Percentiles rank a stretch among this genome's conserved stretches.
These are phyloP conservation scores for Phytophthora tubulina DNA, from an alignment of 352 stramenopile genomes.

Conservation along the genomic window DNA sequence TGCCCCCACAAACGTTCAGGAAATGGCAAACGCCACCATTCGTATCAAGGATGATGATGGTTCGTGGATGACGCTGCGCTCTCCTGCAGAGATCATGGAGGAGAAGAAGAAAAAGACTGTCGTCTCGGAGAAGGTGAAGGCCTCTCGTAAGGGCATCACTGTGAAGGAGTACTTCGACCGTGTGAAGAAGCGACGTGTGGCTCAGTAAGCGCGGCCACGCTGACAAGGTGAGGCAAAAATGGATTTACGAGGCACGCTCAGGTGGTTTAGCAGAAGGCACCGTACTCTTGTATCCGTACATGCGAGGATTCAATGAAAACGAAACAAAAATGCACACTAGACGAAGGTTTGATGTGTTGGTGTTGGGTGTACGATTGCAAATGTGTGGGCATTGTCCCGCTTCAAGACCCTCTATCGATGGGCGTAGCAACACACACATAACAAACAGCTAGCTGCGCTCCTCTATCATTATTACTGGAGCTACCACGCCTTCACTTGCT, in stretches of 20 bases:
- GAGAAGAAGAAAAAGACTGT: slow-evolving; percentile 74
- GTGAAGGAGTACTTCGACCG: slow-evolving; percentile 91
- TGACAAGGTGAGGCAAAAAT: slow-evolving; percentile 1
- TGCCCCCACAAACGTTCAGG: slow-evolving; percentile 65
- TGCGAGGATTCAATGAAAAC: slow-evolving; percentile 15
- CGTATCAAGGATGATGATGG: slow-evolving; percentile 88
- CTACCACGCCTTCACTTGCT: slow-evolving; percentile 44
- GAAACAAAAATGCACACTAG: slow-evolving; percentile 18
- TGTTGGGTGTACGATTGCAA: slow-evolving; percentile 13
- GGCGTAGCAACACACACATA: slow-evolving; percentile 22
- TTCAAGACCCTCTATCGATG: slow-evolving; percentile 11
- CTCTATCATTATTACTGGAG: slow-evolving; percentile 12
- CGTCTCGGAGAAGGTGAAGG: slow-evolving; percentile 77
- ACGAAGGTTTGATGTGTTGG: not conserved
- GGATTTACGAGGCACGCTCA: slow-evolving; percentile 12
- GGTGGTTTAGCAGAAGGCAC: slow-evolving; percentile 23
- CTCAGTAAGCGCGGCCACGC: slow-evolving; percentile 41
- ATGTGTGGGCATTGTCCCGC: not conserved
- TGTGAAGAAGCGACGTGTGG: slow-evolving; percentile 80
- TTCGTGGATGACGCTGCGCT: slow-evolving; percentile 84
- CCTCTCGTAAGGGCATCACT: slow-evolving; percentile 77
- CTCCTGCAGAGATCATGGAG: slow-evolving; percentile 82
- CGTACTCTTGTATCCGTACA: slow-evolving; percentile 15
- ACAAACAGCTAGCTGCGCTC: slow-evolving; percentile 19
- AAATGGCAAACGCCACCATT: slow-evolving; percentile 81